Percentiles rank a stretch among this genome's conserved stretches.
Evolutionary conservation across 2,329 filamentous ascomycete genomes (phyloP).

Genomic region (Rhinocladiella mackenziei): DNA sequence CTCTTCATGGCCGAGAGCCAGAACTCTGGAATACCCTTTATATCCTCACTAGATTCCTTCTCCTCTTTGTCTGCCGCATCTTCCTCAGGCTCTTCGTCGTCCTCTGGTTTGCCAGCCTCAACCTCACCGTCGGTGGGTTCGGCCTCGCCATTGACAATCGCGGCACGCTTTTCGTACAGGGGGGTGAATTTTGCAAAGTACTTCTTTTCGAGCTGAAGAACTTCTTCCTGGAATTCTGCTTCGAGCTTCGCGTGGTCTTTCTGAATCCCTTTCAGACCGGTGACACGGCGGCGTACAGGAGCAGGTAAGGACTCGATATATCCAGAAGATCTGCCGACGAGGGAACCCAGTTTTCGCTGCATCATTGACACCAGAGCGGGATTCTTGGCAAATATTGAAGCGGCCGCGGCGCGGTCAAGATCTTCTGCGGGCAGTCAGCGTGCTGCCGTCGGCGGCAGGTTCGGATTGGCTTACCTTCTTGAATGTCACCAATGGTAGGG

Average conservation of each 20-base stretch:
- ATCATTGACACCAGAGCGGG: constrained; percentile 95
- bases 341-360: constrained; percentile 87
- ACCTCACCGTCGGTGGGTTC: constrained; percentile 89
- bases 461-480: constrained; percentile 66
- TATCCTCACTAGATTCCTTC: constrained; percentile 43
- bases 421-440: constrained; percentile 62
- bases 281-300: constrained; percentile 85
- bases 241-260: constrained; percentile 98
- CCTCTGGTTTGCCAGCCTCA: constrained; percentile 75
- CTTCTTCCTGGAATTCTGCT: constrained; percentile 97
- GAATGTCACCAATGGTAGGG: constrained; percentile 89
- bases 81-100: constrained; percentile 63
- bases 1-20: constrained; percentile 99
- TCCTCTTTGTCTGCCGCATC: constrained; percentile 55
- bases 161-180: constrained; percentile 88
- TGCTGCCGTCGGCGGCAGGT: constrained; percentile 6
- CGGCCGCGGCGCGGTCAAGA: constrained; percentile 78
- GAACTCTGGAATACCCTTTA: constrained; percentile 93
- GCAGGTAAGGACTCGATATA: constrained; percentile 95
- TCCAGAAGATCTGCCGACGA: constrained; percentile 91
- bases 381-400: constrained; percentile 92
- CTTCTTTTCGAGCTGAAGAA: constrained; percentile 97
- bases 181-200: constrained; percentile 99
- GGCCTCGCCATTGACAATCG: constrained; percentile 79
- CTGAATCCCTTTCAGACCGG: constrained; percentile 94